Evolutionary conservation across 2,329 filamentous ascomycete species (phyloP), one percentile per base, ranked within the genome.

Genomic region (Cylindrodendrum hubeiense): DNA sequence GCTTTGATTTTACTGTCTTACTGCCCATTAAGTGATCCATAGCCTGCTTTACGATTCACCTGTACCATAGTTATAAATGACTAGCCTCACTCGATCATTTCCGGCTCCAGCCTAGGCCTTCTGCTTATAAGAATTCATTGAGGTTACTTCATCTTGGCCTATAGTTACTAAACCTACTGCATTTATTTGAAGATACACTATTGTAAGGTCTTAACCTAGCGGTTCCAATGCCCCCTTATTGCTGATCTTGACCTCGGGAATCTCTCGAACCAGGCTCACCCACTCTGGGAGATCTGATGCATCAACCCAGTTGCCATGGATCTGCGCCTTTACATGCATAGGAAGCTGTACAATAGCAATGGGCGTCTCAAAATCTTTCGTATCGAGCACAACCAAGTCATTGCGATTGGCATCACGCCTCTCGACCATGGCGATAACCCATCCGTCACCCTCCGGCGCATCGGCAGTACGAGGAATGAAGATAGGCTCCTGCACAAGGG

Each of bases 301-400:
- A 4, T 54, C 33, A 4, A 67, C 22, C 67, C 63, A 70, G 0
- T 70, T 70, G 1, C 67, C 67, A 15, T 70, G 63, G 0, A 70
- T 3, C 34, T 67, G 60, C 2, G 60, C 49, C 8, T 66, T 66
- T 1, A 67, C 1, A 33, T 61, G 66, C 56, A 70, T 39, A 0
- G 66, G 68, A 5, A 70, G 60, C 56, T 70, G 58, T 0, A 65
- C 59, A 0, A 67, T 15, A 0, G 68, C 67, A 3, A 65, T 33
- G 0, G 68, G 68, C 24, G 58, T 61, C 24, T 65, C 54, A 26
- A 69, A 69, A 0, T 55, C 24, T 3, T 30, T 65, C 0, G 65
- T 67, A 15, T 70, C 64, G 3, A 70, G 52, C 1, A 70, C 26
- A 0, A 70, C 67, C 3, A 70, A 19, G 2, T 70, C 67, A 10